A percentile compares a stretch with the other conserved stretches of the same genome.
These are phyloP conservation scores for Larix kaempferi DNA, from an alignment of 75 land plant genomes.

Conservation along the genomic window DNA sequence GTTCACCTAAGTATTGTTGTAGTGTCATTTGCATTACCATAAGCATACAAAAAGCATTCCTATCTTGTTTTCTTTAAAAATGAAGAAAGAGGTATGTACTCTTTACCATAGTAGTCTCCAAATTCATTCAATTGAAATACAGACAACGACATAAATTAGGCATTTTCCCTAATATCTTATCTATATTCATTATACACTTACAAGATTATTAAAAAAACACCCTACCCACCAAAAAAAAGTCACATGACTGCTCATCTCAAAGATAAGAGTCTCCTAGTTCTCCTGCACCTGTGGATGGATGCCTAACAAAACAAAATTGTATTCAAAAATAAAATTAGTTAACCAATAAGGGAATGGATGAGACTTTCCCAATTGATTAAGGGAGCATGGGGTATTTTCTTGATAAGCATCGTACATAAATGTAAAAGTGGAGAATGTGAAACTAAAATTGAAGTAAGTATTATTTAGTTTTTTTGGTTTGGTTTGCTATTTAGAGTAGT, in stretches of 20 bases:
- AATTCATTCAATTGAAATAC: background rate
- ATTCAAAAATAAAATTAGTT: too few species aligned
- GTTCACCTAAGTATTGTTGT: background rate
- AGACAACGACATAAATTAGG: background rate
- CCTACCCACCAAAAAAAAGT: background rate
- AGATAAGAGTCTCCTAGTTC: slow-evolving; percentile 2
- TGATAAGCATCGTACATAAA: background rate
- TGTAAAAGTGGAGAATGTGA: background rate
- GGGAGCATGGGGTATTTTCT: background rate
- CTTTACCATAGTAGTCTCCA: background rate
- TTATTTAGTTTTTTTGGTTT: too few species aligned
- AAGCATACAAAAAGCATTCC: slow-evolving; percentile 13
- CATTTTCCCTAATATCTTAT: background rate
- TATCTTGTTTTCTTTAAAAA: slow-evolving; percentile 10
- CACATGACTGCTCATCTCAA: background rate
- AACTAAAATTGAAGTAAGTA: background rate
- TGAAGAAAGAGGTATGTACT: background rate
- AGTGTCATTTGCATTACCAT: background rate
- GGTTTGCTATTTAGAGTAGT: background rate
- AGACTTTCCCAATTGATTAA: background rate
- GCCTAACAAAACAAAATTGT: slow-evolving; percentile 2
- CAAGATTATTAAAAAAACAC: background rate
- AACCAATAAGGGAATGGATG: background rate
- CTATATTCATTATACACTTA: background rate
- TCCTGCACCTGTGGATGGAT: slow-evolving; percentile 2